Conservation (phyloP, 192 early-diverging fungal species). For the Powellomyces hirtus region DNA sequence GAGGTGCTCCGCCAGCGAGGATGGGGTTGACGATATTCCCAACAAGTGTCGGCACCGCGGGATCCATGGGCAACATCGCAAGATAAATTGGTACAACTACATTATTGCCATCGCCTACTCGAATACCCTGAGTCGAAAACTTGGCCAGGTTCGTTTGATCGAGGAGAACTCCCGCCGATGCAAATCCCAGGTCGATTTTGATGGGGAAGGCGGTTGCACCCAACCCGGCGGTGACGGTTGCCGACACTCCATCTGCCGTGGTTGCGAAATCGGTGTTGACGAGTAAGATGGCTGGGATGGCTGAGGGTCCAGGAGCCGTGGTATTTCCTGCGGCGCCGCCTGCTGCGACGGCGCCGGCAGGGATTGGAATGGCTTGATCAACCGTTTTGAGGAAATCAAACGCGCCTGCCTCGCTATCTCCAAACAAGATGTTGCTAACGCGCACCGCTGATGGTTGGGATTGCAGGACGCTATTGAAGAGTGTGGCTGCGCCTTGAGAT, state of each 20-base stretch:
- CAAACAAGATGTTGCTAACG: conserved; percentile 5
- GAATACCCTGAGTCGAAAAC: conserved; percentile 2
- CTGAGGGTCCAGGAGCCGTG: too few relatives aligned
- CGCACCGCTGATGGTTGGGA: conserved; percentile 9
- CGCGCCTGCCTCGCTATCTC: conserved; percentile 2
- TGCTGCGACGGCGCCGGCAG: conserved; percentile 4
- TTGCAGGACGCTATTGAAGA: conserved; percentile 14
- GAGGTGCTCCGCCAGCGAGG: neutral
- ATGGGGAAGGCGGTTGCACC: conserved; percentile 7
- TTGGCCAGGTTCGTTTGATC: conserved; percentile 12
- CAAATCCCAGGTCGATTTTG: conserved; percentile 16
- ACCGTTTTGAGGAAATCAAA: conserved; percentile 8
- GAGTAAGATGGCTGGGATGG: neutral
- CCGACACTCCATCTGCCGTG: conserved; percentile 13
- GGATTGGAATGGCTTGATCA: conserved; percentile 9
- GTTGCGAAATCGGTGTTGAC: conserved; percentile 4
- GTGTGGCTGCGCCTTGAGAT: conserved; percentile 6
- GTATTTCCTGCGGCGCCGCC: neutral
- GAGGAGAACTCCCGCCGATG: conserved; percentile 3
- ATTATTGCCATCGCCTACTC: conserved; percentile 5
- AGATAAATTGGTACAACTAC: conserved; percentile 5
- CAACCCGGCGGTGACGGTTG: neutral
- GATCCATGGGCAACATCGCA: conserved; percentile 14
- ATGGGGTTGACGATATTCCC: conserved; percentile 10
- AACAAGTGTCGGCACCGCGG: neutral